Evolutionary conservation across 768 basidiomycete genomes (phyloP).

Genomic region (Hygrocybe punicea): DNA sequence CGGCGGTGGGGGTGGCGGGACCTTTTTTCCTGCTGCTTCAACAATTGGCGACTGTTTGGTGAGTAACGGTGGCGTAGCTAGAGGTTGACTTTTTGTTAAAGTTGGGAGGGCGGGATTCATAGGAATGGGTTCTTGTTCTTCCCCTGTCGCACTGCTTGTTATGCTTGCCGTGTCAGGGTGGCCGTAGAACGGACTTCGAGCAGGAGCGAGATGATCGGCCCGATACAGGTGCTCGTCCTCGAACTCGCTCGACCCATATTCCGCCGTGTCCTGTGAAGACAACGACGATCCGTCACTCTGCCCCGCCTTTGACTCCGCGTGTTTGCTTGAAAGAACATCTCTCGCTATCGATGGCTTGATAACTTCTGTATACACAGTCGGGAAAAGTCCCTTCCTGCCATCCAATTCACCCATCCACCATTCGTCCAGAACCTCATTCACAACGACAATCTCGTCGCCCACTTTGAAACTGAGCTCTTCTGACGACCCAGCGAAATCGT

Average conservation of each 20-base stretch:
- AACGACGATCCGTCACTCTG: constrained; percentile 8
- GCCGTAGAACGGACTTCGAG: constrained; percentile 45
- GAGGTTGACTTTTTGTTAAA: not conserved
- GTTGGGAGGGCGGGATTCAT: not conserved
- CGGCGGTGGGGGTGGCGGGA: constrained; percentile 67
- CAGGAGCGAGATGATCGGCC: constrained; percentile 42
- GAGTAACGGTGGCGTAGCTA: not conserved
- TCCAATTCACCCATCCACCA: constrained; percentile 87
- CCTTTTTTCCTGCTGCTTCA: constrained; percentile 39
- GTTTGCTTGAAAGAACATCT: constrained; percentile 21
- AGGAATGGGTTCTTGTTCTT: constrained; percentile 35
- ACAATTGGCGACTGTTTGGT: constrained; percentile 20
- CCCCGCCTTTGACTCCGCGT: constrained; percentile 14
- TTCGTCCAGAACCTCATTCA: constrained; percentile 79
- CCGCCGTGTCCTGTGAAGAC: constrained; percentile 15
- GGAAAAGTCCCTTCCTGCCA: constrained; percentile 78
- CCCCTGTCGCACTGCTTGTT: constrained; percentile 41
- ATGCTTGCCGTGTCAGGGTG: constrained; percentile 43
- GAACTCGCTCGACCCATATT: constrained; percentile 30
- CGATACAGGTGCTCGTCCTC: constrained; percentile 52
- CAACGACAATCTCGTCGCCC: constrained; percentile 72
- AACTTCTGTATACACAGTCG: constrained; percentile 67
- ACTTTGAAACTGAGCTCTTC: constrained; percentile 76
- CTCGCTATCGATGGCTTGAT: constrained; percentile 11
- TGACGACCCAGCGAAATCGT: constrained; percentile 68